These are phyloP conservation scores for Vaccinium macrocarpon DNA, from an alignment of 148 eudicot genomes.

Conservation along the genomic window DNA sequence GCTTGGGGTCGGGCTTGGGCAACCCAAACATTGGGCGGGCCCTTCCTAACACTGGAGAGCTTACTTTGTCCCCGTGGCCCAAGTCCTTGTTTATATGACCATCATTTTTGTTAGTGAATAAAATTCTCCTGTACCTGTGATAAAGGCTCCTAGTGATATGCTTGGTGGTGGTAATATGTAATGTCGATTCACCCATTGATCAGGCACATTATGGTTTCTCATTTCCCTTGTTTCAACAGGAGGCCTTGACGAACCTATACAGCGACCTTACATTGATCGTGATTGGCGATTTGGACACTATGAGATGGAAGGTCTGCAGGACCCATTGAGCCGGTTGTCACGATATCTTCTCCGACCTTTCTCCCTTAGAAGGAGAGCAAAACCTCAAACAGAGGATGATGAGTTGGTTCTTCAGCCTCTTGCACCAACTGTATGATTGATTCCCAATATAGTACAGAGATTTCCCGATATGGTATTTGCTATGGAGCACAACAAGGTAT, in stretches of 20 bases:
- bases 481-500: constrained; percentile 13
- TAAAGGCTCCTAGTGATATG: not conserved
- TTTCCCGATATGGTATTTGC: not conserved
- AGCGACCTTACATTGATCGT: constrained; percentile 63
- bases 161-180: not conserved
- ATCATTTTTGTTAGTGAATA: not conserved
- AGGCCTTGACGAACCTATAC: constrained; percentile 86
- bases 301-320: constrained; percentile 92
- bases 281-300: constrained; percentile 99
- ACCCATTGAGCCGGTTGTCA: constrained; percentile 73
- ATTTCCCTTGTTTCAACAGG: constrained; percentile 40
- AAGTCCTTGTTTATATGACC: not conserved
- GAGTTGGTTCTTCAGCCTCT: constrained; percentile 40
- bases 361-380: constrained; percentile 31
- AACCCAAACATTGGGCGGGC: too few relatives aligned
- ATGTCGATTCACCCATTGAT: not conserved
- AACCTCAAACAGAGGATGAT: constrained; percentile 36
- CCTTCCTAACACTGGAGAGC: not conserved
- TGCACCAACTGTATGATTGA: constrained; percentile 15
- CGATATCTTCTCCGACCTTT: constrained; percentile 53
- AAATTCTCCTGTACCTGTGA: not conserved
- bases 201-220: not conserved
- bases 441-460: not conserved
- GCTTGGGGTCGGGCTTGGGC: too few relatives aligned
- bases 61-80: not conserved